phyloP scores from a whole-genome alignment of 2,329 filamentous ascomycete genomes.

The Neophaeococcomyces mojaviensis region DNA sequence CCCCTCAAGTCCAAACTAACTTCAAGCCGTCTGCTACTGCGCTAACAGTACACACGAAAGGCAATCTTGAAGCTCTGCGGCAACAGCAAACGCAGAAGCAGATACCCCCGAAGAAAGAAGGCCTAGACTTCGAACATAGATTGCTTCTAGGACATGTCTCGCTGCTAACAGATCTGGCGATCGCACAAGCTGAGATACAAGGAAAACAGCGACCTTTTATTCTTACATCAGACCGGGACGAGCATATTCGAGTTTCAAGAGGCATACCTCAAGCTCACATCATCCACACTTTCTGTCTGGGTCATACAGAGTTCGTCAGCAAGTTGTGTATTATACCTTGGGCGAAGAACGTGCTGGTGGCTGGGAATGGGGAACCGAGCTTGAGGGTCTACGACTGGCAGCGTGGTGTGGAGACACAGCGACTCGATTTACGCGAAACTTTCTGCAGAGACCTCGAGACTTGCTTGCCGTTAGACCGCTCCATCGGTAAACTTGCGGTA shows the following conservation, averaged over 20 bases:
- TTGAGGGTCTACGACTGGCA: conserved; percentile 80
- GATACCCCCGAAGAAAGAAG: conserved; percentile 40
- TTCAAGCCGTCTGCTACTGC: conserved; percentile 48
- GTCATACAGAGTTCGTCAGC: conserved; percentile 78
- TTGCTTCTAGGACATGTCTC: conserved; percentile 89
- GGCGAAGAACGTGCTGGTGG: conserved; percentile 60
- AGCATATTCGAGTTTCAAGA: conserved; percentile 83
- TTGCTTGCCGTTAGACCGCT: conserved; percentile 10
- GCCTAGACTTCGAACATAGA: conserved; percentile 61
- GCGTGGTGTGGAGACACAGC: conserved; percentile 46
- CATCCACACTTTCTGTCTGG: conserved; percentile 83
- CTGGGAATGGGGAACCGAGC: conserved; percentile 76
- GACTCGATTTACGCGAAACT: conserved; percentile 41
- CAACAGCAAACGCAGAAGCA: conserved; percentile 44
- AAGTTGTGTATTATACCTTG: conserved; percentile 59
- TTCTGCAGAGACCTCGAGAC: conserved; percentile 13
- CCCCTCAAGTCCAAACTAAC: conserved; percentile 25
- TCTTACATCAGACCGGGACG: conserved; percentile 61
- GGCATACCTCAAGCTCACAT: conserved; percentile 76
- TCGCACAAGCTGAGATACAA: conserved; percentile 41
- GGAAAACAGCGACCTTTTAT: conserved; percentile 49
- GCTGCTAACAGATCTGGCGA: conserved; percentile 71
- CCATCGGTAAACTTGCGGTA: conserved; percentile 30
- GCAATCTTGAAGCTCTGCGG: conserved; percentile 52
- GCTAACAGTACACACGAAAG: conserved; percentile 54